Conservation (phyloP, 2,329 filamentous ascomycete genomes). For the Polytolypa hystricis region DNA sequence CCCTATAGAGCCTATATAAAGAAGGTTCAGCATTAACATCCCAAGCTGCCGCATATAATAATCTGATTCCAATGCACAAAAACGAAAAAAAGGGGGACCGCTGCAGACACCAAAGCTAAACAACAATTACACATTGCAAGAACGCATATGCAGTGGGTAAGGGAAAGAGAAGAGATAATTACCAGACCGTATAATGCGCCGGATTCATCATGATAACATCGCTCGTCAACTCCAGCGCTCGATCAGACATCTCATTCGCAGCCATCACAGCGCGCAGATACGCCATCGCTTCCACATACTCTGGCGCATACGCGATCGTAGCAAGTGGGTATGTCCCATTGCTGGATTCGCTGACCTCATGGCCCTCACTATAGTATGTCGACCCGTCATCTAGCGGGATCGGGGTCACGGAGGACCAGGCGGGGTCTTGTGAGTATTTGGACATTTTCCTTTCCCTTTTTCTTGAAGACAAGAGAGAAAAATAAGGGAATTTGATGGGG, state of each 20-base stretch:
- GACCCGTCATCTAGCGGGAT: slow-evolving; percentile 69
- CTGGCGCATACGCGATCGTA: slow-evolving; percentile 80
- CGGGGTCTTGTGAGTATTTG: slow-evolving; percentile 51
- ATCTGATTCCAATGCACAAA: background rate
- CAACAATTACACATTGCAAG: background rate
- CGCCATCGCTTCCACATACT: slow-evolving; percentile 84
- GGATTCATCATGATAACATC: slow-evolving; percentile 89
- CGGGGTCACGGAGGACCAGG: slow-evolving; percentile 71
- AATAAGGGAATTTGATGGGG: no score
- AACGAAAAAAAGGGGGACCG: slow-evolving; percentile 1
- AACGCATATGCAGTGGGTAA: no score
- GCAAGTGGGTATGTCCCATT: slow-evolving; percentile 53
- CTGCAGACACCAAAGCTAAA: background rate
- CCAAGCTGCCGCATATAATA: no score
- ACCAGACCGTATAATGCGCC: slow-evolving; percentile 97
- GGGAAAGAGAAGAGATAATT: slow-evolving; percentile 15
- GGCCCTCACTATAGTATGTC: slow-evolving; percentile 5
- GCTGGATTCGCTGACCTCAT: background rate
- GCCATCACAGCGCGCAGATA: slow-evolving; percentile 95
- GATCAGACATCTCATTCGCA: slow-evolving; percentile 66
- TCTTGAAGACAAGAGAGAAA: no score
- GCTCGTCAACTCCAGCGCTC: slow-evolving; percentile 71
- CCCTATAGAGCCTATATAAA: slow-evolving; percentile 62
- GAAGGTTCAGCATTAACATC: slow-evolving; percentile 8
- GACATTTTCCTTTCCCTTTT: no score